These are phyloP conservation scores for Solanum piurae DNA, from an alignment of 257 asterid species.

Conservation along the genomic window DNA sequence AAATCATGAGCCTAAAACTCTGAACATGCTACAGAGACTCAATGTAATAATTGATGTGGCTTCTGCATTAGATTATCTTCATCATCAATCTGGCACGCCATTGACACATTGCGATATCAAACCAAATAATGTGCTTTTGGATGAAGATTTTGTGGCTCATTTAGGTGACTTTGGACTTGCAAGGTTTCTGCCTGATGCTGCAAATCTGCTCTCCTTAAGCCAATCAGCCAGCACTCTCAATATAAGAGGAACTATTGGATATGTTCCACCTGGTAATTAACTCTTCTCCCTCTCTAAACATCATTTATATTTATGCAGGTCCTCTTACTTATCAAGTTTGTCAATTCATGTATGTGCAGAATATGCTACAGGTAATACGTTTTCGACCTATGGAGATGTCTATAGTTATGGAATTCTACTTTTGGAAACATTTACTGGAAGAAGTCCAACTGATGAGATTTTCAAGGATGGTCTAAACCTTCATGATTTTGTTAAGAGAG, in stretches of 20 bases:
- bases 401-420: constrained; percentile 24
- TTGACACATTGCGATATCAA: constrained; percentile 21
- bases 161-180: constrained; percentile 26
- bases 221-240: not conserved
- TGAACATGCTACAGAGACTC: constrained; percentile 8
- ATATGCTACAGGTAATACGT: constrained; percentile 13
- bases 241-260: constrained; percentile 8
- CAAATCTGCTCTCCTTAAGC: not conserved
- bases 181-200: constrained; percentile 4
- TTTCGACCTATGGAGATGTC: constrained; percentile 22
- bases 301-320: not conserved
- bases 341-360: constrained; percentile 5
- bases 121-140: constrained; percentile 22
- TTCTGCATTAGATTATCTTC: constrained; percentile 8
- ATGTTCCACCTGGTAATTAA: not conserved
- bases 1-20: not conserved
- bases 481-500: constrained; percentile 6
- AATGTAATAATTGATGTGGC: constrained; percentile 7
- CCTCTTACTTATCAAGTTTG: not conserved
- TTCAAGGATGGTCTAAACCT: constrained; percentile 8
- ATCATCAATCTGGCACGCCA: constrained; percentile 5
- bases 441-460: constrained; percentile 17
- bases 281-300: not conserved
- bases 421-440: constrained; percentile 17
- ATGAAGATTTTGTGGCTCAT: constrained; percentile 15